Evolutionary conservation across 202 grass and related monocot species (phyloP), one percentile per base, ranked within the genome.

Genomic region (Carex sylvatica): DNA sequence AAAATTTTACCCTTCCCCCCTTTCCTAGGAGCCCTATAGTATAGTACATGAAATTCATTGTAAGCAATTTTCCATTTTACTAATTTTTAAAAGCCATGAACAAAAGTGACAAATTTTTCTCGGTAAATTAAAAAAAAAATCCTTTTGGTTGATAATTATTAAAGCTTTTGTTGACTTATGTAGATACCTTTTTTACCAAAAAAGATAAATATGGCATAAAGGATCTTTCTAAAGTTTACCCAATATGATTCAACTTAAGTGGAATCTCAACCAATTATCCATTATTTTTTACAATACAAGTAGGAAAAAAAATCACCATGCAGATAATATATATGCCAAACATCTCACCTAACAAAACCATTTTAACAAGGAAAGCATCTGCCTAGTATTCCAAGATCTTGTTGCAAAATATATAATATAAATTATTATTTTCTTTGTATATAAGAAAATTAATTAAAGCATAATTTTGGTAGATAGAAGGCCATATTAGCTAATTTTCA

Each of bases 201-300:
- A 59, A 77, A 77, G 52, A 30, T 19, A 77, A 59, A 77, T 16
- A 31, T n/a, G 14, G 74, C 53, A 67, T 11, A 51, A 82, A 36
- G 35, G 61, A 33, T 4, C 28, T 82, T 82, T 55, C 80, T 49
- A 69, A 69, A 54, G 15, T 69, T 82, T 69, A 82, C 16, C 63
- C 61, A 82, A 66, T 82, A 52, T 65, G 24, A 22, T 56, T 82
- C 80, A 82, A 70, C 61, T 67, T 69, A 33, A 82, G 80, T 82
- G 63, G 80, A 82, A 82, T 53, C 63, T 53, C 65, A 82, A 82
- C 80, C 52, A 82, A 82, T 77, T 58, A 54, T 77, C 63, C 49
- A 14, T 14, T 69, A 24, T 55, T 64, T 82, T 81, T 82, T 47
- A 5, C 28, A 28, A 8, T 30, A 80, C 6, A 65, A 38, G 13